phyloP scores from a whole-genome alignment of 2,329 filamentous ascomycete species.

The Verticillium dahliae region DNA sequence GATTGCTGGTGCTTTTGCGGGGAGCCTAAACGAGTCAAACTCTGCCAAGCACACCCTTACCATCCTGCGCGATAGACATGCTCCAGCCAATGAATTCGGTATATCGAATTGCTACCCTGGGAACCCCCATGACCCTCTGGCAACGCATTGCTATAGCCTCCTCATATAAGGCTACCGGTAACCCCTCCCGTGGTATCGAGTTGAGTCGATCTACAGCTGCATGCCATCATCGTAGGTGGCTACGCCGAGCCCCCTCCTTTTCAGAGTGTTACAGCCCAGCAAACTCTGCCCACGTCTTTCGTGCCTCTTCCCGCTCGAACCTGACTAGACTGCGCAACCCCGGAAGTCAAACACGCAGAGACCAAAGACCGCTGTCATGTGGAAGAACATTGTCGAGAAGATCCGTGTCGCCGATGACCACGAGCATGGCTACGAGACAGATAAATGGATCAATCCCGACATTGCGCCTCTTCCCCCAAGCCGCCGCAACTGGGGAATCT shows the following conservation, averaged over 20 bases:
- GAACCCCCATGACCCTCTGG: not conserved
- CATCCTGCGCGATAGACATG: not conserved
- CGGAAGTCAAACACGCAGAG: not conserved
- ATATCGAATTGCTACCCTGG: not conserved
- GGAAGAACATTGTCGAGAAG: slow-evolving; percentile 3
- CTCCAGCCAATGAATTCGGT: not conserved
- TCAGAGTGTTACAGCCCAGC: not conserved
- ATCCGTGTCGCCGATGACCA: slow-evolving; percentile 8
- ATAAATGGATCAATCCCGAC: slow-evolving; percentile 42
- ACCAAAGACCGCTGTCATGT: not conserved
- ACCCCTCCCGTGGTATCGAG: not conserved
- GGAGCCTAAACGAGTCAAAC: not conserved
- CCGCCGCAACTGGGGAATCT: slow-evolving; percentile 37
- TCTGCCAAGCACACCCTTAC: not conserved
- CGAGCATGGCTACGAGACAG: slow-evolving; percentile 25
- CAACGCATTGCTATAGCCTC: not conserved
- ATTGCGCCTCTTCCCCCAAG: slow-evolving; percentile 32
- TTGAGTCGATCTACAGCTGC: not conserved
- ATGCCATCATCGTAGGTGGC: not conserved
- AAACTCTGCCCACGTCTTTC: not conserved
- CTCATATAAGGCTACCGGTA: not conserved
- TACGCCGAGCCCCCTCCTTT: not conserved
- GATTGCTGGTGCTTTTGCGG: not conserved
- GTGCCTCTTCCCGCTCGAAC: not conserved
- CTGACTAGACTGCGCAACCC: not conserved